Evolutionary conservation across 495 filamentous ascomycete genomes (phyloP), one percentile per base, ranked within the genome.

Genomic region (Amniculicola lignicola): DNA sequence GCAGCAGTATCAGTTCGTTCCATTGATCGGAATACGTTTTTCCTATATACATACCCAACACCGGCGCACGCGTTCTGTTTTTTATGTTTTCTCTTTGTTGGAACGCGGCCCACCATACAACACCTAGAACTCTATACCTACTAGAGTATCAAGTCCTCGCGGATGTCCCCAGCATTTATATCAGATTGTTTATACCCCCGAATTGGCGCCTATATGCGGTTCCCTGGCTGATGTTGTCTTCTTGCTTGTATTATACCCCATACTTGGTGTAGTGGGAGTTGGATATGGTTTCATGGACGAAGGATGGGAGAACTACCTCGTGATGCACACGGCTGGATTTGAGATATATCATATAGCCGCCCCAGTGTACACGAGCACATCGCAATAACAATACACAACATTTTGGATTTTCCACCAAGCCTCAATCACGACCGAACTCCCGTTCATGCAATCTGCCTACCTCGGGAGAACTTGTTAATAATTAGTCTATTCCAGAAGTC

Each of bases 111-210:
- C 7, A 9, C 29, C 7, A 33, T 33, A 9, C 29, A 7, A 38
- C 16, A 38, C 38, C 19, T 36, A 50, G 46, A 50, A 38, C 28
- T 14, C 44, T 16, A 37, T 37, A 38, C 18, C 2, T 16, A 5
- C 35, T 52, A 52, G 49, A 52, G 22, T 52, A 41, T 18, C 23
- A 3, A 11, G 38, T 52, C 49, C 36, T 52, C 49, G 28, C 36
- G 33, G 49, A 52, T 22, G 36, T 21, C 28, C 19, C 18, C 37
- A 10, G 9, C 19, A 33, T 40, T 40, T 40, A 40, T n/a, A 7
- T 33, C 37, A 40, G 37, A 28, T 41, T 43, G 35, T 43, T 42
- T 43, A 41, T 41, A 31, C 22, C 10, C 11, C 23, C 45, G 15
- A 11, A 49, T 14, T 7, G n/a, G 29, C 29, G 29, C 29, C 7